Conservation (phyloP, 805 yeast genomes). For the Hanseniaspora occidentalis region DNA sequence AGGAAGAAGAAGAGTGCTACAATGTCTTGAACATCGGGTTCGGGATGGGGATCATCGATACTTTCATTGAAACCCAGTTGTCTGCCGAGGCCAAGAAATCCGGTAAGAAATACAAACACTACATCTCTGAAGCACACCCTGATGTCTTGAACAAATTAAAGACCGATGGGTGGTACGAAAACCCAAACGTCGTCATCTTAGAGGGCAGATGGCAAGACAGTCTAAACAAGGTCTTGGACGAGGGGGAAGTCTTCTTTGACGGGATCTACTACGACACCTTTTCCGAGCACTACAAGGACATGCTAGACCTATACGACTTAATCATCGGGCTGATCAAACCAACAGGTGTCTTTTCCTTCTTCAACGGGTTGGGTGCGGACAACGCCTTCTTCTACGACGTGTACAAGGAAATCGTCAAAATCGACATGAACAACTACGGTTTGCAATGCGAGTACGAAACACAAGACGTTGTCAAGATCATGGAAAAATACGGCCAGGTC, state of each 20-base stretch:
- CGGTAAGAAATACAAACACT: constrained; percentile 52
- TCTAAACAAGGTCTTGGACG: constrained; percentile 47
- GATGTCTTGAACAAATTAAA: constrained; percentile 63
- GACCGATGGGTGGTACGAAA: constrained; percentile 73
- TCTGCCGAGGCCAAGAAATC: constrained; percentile 18
- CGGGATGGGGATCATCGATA: constrained; percentile 94
- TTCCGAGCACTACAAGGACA: constrained; percentile 81
- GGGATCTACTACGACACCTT: constrained; percentile 92
- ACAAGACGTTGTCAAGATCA: constrained; percentile 14
- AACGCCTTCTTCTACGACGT: constrained; percentile 69
- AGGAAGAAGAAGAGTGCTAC: constrained; percentile 27
- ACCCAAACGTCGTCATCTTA: constrained; percentile 55
- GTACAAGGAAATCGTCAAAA: constrained; percentile 66
- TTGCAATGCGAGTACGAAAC: constrained; percentile 42
- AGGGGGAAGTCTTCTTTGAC: constrained; percentile 58
- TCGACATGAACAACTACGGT: constrained; percentile 74
- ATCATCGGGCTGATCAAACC: constrained; percentile 76
- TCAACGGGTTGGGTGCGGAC: constrained; percentile 84
- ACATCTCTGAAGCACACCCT: constrained; percentile 91
- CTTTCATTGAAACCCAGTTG: constrained; percentile 42
- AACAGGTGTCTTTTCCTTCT: constrained; percentile 76
- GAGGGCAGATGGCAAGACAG: constrained; percentile 93
- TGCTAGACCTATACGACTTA: constrained; percentile 72
- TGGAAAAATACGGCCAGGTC: constrained; percentile 8
- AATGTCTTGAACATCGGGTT: constrained; percentile 78